phyloP scores from a whole-genome alignment of 129 eudicot species.

The Deinandra increscens region DNA sequence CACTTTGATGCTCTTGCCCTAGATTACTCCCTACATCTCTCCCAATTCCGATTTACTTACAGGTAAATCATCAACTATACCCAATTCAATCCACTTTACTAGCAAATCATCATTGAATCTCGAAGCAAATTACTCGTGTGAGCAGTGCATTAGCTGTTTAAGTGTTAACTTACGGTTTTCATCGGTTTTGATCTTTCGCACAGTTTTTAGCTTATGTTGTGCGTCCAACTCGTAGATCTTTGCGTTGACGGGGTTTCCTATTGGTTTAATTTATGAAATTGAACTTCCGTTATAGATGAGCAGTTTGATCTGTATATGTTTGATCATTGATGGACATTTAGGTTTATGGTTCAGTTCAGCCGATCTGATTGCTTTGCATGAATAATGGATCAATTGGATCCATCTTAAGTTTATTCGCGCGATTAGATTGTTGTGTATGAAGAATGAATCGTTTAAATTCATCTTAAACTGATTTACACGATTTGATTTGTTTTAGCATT shows the following conservation, averaged over 20 bases:
- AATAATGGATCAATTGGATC: background rate
- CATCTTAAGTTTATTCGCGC: background rate
- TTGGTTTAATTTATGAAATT: conserved; percentile 16
- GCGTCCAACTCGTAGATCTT: conserved; percentile 14
- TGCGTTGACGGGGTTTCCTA: background rate
- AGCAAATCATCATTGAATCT: background rate
- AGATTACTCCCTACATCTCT: conserved; percentile 3
- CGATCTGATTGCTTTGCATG: conserved; percentile 3
- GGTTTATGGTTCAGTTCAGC: background rate
- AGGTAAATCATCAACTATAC: conserved; percentile 19
- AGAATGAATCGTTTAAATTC: background rate
- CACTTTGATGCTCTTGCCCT: conserved; percentile 23
- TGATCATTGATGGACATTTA: conserved; percentile 15
- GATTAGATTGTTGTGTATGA: conserved; percentile 9
- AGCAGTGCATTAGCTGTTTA: conserved; percentile 26
- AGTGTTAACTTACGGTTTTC: conserved; percentile 21
- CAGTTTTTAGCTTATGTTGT: background rate
- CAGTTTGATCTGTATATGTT: background rate
- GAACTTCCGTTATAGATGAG: conserved; percentile 1
- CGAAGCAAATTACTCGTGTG: background rate
- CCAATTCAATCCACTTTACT: conserved; percentile 9
- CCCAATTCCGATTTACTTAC: conserved; percentile 11
- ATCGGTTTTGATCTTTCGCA: conserved; percentile 12
- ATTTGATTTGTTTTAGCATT: conserved; percentile 17
- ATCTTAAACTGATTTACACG: background rate